Conservation (phyloP, 1,284 basidiomycete genomes). For the Fomitopsis betulina region DNA sequence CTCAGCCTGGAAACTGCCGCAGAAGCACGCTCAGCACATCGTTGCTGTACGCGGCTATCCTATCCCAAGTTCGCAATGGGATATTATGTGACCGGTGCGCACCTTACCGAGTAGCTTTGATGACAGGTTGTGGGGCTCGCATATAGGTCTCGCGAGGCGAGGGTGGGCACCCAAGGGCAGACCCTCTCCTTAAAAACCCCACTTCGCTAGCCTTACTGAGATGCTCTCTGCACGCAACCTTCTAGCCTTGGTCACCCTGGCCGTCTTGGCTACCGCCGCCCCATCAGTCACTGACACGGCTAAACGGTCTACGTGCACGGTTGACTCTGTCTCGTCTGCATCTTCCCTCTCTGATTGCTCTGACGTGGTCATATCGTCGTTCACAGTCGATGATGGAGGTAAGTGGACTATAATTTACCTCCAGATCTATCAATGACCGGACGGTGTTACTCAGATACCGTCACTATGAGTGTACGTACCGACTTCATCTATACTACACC, state of each 20-base stretch:
- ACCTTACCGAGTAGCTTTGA: too few relatives aligned
- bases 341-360: conserved; percentile 2
- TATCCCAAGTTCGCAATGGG: too few relatives aligned
- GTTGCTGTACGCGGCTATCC: too few relatives aligned
- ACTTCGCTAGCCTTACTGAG: not conserved
- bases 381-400: conserved; percentile 3
- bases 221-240: not conserved
- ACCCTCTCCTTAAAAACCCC: not conserved
- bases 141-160: too few relatives aligned
- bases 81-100: too few relatives aligned
- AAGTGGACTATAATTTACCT: not conserved
- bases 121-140: too few relatives aligned
- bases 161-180: not conserved
- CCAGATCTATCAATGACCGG: not conserved
- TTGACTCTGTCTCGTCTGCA: conserved; percentile 2
- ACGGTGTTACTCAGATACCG: not conserved
- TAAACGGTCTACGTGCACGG: conserved; percentile 1
- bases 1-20: too few relatives aligned
- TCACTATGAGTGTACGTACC: conserved; percentile 3
- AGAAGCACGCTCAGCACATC: too few relatives aligned
- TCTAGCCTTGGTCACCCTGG: not conserved
- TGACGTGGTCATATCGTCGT: conserved; percentile 1
- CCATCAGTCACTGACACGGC: conserved; percentile 1
- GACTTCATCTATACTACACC: not conserved
- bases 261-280: not conserved